Base-by-base conservation (phyloP, 441 rosid genomes). In the Eutrema salsugineum region DNA sequence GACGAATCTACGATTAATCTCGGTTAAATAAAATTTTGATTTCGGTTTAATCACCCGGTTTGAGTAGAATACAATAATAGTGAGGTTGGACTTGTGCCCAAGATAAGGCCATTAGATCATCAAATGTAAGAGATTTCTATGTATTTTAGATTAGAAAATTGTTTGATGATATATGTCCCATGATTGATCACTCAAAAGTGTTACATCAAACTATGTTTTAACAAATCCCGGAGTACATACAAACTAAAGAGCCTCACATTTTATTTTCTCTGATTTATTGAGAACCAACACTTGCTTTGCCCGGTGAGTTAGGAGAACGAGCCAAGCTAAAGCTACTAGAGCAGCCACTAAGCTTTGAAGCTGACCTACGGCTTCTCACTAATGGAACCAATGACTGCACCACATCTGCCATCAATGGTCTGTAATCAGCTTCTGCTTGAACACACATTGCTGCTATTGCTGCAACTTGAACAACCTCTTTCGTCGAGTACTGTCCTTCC, bases 371-470 rank as follows among this genome's bases (percentile, higher is more conserved):
- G 62, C 72, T 68, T 83, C 85, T 92, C 66, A 86, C 94, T 65
- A 90, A 72, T 0, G 99, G 99, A 36, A 88, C 87, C 28, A 92
- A 81, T 5, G 98, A 94, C 81, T 92, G 93, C 76, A 90, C 96
- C 5, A 94, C 98, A 63, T 92, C 98, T 3, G 99, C 96, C 98
- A 94, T 92, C 60, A 94, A 61, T 14, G 94, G 99, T 74, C 99
- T 79, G 83, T 92, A 90, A 74, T 92, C 98, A 11, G 96, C 88
- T 78, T 90, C 96, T 7, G 88, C 91, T 73, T 92, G 97, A 62
- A 90, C 99, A 49, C 98, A 94, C 99, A 94, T 92, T 44, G 96
- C 91, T 24, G 98, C 97, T 61, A 94, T 92, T n/a, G 98, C 98
- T 10, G 98, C 99, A 64, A 94, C 99, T 62, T 92, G 98, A 81